Evolutionary conservation across 2,329 filamentous ascomycete genomes (phyloP).

Genomic region (Didymella glomerata): DNA sequence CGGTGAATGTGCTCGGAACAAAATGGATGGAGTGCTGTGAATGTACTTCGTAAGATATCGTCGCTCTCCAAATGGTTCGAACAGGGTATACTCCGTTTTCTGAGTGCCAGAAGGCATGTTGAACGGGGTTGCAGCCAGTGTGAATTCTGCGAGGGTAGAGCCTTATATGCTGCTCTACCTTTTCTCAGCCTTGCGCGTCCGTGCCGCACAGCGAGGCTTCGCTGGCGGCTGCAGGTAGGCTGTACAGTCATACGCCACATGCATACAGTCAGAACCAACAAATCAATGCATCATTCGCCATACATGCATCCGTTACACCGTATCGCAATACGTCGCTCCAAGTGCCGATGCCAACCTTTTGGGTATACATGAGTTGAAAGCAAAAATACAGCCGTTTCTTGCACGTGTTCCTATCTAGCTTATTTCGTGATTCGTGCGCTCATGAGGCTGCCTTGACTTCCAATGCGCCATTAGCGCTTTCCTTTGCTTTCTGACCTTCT

Average conservation of each 20-base stretch:
- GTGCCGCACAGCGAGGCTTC: too few species aligned
- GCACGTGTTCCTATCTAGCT: too few species aligned
- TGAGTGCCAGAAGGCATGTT: too few species aligned
- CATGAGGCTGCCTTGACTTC: slow-evolving; percentile 41
- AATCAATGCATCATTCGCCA: not conserved
- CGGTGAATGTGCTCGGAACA: too few species aligned
- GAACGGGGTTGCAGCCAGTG: too few species aligned
- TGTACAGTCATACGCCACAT: not conserved
- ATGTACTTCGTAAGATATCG: too few species aligned
- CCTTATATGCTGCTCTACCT: too few species aligned
- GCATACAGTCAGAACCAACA: not conserved
- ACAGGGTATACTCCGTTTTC: too few species aligned
- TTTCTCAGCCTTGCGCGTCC: not conserved
- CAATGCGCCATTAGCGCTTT: slow-evolving; percentile 39
- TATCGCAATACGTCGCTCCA: not conserved
- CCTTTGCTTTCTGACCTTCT: slow-evolving; percentile 27
- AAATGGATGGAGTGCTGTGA: too few species aligned
- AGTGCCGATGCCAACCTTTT: not conserved
- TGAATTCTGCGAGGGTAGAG: too few species aligned
- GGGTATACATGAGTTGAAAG: slow-evolving; percentile 17
- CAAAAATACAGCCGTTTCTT: not conserved
- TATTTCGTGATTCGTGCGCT: not conserved
- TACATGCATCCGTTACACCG: not conserved
- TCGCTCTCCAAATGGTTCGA: too few species aligned
- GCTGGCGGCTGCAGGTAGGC: too few species aligned